Percentiles rank a stretch among this genome's conserved stretches.
These are phyloP conservation scores for Glaciozyma antarctica DNA, from an alignment of 768 basidiomycete genomes.

Conservation along the genomic window DNA sequence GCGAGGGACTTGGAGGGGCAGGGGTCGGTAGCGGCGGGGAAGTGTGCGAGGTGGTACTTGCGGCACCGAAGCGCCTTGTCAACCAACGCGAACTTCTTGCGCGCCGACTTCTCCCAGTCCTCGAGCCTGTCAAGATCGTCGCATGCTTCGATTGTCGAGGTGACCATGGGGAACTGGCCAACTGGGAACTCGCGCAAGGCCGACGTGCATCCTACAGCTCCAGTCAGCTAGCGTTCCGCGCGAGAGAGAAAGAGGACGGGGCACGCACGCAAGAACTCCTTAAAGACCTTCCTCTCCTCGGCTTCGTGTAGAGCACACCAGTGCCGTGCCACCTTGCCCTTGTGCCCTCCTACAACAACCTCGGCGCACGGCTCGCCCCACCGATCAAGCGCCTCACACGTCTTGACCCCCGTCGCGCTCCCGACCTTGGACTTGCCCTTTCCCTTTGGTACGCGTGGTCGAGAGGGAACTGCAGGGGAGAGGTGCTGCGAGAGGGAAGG, in stretches of 20 bases:
- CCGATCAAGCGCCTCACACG: slow-evolving; percentile 23
- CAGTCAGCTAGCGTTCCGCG: background rate
- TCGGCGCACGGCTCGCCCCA: slow-evolving; percentile 22
- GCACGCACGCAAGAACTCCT: slow-evolving; percentile 21
- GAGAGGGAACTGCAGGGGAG: background rate
- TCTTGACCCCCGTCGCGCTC: slow-evolving; percentile 10
- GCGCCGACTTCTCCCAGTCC: slow-evolving; percentile 16
- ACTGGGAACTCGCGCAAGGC: background rate
- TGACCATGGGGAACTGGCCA: background rate
- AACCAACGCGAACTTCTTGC: slow-evolving; percentile 14
- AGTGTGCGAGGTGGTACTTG: slow-evolving; percentile 27
- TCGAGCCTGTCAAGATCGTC: slow-evolving; percentile 15
- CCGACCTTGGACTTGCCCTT: background rate
- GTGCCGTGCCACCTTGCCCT: slow-evolving; percentile 23
- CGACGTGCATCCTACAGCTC: background rate
- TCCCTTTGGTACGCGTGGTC: background rate
- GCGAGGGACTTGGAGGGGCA: slow-evolving; percentile 5
- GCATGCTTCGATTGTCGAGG: background rate
- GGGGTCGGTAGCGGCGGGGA: slow-evolving; percentile 10
- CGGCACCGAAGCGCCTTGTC: slow-evolving; percentile 18
- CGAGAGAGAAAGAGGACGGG: background rate
- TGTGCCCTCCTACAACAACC: slow-evolving; percentile 27
- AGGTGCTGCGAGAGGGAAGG: background rate
- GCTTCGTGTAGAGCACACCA: slow-evolving; percentile 27
- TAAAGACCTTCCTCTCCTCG: slow-evolving; percentile 22